A percentile compares a stretch with the other conserved stretches of the same genome.
Conservation (phyloP, 2,329 filamentous ascomycete genomes). For the Ascochyta pisi region DNA sequence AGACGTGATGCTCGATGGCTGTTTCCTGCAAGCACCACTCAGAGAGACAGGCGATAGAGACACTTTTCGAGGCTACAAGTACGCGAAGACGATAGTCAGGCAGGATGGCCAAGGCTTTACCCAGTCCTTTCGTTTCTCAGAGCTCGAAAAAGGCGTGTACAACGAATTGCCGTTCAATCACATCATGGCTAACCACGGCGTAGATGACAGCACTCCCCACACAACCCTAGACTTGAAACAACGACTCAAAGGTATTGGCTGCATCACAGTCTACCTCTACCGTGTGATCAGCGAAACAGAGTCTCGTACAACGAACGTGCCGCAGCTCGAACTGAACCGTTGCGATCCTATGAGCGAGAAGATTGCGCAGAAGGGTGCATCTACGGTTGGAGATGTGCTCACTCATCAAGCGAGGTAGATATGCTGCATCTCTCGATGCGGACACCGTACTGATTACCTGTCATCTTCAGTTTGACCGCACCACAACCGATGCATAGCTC, state of each 20-base stretch:
- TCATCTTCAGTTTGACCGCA: slow-evolving; percentile 5
- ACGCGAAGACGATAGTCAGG: not conserved
- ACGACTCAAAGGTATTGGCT: slow-evolving; percentile 21
- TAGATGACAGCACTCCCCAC: not conserved
- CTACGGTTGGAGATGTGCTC: slow-evolving; percentile 19
- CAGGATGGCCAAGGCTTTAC: not conserved
- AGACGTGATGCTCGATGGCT: not conserved
- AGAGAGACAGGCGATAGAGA: not conserved
- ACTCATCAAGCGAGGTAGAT: not conserved
- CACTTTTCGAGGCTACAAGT: not conserved
- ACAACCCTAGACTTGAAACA: slow-evolving; percentile 5
- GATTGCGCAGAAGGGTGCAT: slow-evolving; percentile 21
- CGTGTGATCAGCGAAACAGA: not conserved
- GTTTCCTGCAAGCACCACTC: not conserved
- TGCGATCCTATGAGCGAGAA: slow-evolving; percentile 23
- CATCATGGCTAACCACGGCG: slow-evolving; percentile 1
- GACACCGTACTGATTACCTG: not conserved
- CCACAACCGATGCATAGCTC: slow-evolving; percentile 6
- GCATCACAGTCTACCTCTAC: slow-evolving; percentile 19
- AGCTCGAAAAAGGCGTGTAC: slow-evolving; percentile 20
- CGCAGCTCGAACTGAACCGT: slow-evolving; percentile 23
- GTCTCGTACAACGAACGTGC: slow-evolving; percentile 6
- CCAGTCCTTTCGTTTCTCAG: slow-evolving; percentile 29
- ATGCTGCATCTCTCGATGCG: no score
- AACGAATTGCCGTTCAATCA: no score